A percentile compares a stretch with the other conserved stretches of the same genome.
These are phyloP conservation scores for Protomyces arabidopsidicola DNA, from an alignment of 1,139 yeast species.

Conservation along the genomic window DNA sequence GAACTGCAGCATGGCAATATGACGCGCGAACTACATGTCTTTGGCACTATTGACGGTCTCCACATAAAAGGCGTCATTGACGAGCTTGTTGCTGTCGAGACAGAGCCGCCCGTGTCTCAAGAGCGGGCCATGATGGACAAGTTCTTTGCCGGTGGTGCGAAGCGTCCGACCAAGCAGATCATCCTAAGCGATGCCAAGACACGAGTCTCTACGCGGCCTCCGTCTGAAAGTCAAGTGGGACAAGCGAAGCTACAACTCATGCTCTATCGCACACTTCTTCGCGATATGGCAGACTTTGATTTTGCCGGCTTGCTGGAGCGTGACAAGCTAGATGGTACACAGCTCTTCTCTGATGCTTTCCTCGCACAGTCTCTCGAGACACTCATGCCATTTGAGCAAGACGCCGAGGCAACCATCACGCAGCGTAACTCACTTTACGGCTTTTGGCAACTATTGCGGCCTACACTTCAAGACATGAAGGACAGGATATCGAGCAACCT, in stretches of 20 bases:
- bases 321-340: conserved; percentile 12
- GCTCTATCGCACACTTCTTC: conserved; percentile 30
- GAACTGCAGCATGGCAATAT: conserved; percentile 22
- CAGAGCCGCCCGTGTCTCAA: neutral
- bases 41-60: conserved; percentile 30
- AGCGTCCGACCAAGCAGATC: conserved; percentile 9
- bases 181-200: conserved; percentile 28
- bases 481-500: conserved; percentile 16
- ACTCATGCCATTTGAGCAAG: conserved; percentile 5
- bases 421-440: conserved; percentile 25
- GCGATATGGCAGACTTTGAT: conserved; percentile 30
- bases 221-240: conserved; percentile 28
- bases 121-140: neutral
- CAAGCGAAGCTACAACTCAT: conserved; percentile 31
- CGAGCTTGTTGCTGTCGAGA: conserved; percentile 24
- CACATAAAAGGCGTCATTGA: conserved; percentile 33
- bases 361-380: conserved; percentile 20
- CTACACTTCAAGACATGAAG: conserved; percentile 18
- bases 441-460: conserved; percentile 27
- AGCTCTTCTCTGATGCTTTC: conserved; percentile 27
- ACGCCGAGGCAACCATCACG: neutral
- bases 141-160: neutral
- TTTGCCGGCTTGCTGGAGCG: conserved; percentile 7
- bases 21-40: conserved; percentile 31
- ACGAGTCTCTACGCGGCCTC: conserved; percentile 23